Base-by-base conservation (phyloP, 2,329 filamentous ascomycete species). In the Myotisia sp. region DNA sequence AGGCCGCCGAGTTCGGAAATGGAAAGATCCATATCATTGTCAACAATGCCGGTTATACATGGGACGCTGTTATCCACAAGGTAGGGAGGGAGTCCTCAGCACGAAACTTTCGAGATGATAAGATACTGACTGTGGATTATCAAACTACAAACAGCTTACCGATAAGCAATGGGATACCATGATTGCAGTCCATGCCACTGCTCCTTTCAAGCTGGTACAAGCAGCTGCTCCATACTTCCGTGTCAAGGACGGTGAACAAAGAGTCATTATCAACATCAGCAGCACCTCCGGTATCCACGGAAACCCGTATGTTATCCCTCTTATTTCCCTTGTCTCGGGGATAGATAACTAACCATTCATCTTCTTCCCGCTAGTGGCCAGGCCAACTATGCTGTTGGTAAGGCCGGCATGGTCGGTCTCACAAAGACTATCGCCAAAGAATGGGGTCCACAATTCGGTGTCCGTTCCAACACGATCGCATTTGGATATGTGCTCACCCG, bases 81-180 rank as follows among this genome's bases (percentile, higher is more conserved):
- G 67, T 70, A 14, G 9, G 37, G 8, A 13, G 8, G 9, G 28
- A 29, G 20, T 26, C 10, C 10, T 24, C 6, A 12, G 12, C 26
- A 29, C n/a, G n/a, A n/a, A n/a, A n/a, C n/a, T n/a, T n/a, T n/a
- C n/a, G n/a, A n/a, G 12, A 17, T 16, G 9, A 6, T 24, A 6
- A 24, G n/a, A 24, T 6, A 34, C 8, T 17, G 31, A 34, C 6
- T 34, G 13, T 22, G 19, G 9, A 27, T 19, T 26, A 6, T 17
- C 8, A 17, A 22, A n/a, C n/a, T n/a, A 29, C 24, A 29, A 20
- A 32, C 31, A 71, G 68, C 87, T 84, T 67, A 80, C 76, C 10
- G 82, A 92, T 64, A 82, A 82, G 63, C 83, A 92, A 67, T 92
- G 82, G 82, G 79, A 90, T 42, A 85, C 79, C 33, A 92, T 93